phyloP scores from a whole-genome alignment of 495 filamentous ascomycete species.

The Penicillium steckii region DNA sequence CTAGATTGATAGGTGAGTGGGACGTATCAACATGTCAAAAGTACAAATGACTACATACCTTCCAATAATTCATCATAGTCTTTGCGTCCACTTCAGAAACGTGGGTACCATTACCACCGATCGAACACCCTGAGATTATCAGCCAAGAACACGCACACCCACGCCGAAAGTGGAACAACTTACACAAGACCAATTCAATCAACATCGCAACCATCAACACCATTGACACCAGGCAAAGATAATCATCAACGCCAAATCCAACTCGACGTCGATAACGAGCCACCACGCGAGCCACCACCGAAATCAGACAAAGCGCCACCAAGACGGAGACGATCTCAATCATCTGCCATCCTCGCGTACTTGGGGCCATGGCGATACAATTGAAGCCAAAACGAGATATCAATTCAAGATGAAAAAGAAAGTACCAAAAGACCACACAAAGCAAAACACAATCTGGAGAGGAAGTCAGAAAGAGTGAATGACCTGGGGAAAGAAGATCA shows the following conservation, averaged over 20 bases:
- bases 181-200: slow-evolving; percentile 36
- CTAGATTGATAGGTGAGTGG: slow-evolving; percentile 19
- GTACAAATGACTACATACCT: slow-evolving; percentile 23
- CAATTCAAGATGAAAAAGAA: not conserved
- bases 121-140: slow-evolving; percentile 32
- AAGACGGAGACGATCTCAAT: slow-evolving; percentile 37
- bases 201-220: slow-evolving; percentile 36
- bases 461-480: slow-evolving; percentile 10
- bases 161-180: slow-evolving; percentile 7
- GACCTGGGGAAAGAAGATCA: slow-evolving; percentile 14
- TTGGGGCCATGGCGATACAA: slow-evolving; percentile 27
- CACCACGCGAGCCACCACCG: slow-evolving; percentile 36
- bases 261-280: slow-evolving; percentile 40
- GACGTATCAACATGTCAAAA: not conserved
- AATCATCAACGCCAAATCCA: slow-evolving; percentile 41
- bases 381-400: not conserved
- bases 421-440: not conserved
- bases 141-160: not conserved
- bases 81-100: slow-evolving; percentile 15
- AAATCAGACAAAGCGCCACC: slow-evolving; percentile 33
- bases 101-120: slow-evolving; percentile 38
- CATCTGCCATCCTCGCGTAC: slow-evolving; percentile 32
- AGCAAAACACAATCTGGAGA: slow-evolving; percentile 4
- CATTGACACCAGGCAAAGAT: slow-evolving; percentile 33
- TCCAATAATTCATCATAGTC: slow-evolving; percentile 36